Percentiles rank a stretch among this genome's conserved stretches.
Evolutionary conservation across 1,284 basidiomycete species (phyloP).

Genomic region (Puccinia polysora): DNA sequence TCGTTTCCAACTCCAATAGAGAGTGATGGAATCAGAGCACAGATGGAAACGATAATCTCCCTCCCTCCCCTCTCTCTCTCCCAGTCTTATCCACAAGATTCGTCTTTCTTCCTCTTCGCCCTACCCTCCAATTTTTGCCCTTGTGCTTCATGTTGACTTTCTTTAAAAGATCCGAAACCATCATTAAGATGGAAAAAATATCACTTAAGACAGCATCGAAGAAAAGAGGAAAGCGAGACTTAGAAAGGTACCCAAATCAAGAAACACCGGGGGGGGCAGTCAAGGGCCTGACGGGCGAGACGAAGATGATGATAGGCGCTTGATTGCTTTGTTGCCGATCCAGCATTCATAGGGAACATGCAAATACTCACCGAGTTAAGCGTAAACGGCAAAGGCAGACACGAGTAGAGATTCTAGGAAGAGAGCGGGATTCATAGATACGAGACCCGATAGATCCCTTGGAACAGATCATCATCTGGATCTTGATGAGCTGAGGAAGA

Average conservation of each 20-base stretch:
- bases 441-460: conserved; percentile 7
- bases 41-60: too few relatives aligned
- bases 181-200: too few relatives aligned
- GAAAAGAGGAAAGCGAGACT: neutral
- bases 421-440: neutral
- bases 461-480: conserved; percentile 10
- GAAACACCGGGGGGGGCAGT: too few relatives aligned
- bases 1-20: too few relatives aligned
- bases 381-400: neutral
- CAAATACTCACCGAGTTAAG: neutral
- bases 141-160: conserved; percentile 25
- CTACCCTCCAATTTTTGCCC: neutral
- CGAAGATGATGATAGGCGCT: too few relatives aligned
- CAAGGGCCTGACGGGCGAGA: too few relatives aligned
- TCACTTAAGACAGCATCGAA: too few relatives aligned
- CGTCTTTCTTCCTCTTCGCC: neutral
- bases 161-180: conserved; percentile 16
- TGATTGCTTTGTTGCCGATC: too few relatives aligned
- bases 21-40: too few relatives aligned
- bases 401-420: neutral
- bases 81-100: neutral
- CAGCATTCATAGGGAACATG: too few relatives aligned
- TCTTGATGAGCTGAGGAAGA: neutral
- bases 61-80: too few relatives aligned
- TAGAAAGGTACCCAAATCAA: neutral